Base-by-base conservation (phyloP, 2,329 filamentous ascomycete genomes). In the Nigrospora oryzae region DNA sequence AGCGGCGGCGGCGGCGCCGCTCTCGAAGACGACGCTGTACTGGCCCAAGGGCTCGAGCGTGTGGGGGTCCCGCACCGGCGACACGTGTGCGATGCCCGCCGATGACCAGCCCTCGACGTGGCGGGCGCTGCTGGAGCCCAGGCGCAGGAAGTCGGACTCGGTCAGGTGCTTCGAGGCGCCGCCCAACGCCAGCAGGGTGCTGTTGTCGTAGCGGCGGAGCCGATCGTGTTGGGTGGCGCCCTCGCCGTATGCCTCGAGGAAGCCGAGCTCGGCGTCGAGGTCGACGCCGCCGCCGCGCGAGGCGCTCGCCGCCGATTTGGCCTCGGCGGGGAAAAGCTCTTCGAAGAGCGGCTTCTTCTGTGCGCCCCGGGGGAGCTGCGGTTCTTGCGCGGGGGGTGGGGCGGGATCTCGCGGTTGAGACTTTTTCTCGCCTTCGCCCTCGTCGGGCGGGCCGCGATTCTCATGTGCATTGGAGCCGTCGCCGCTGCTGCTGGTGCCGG, bases 11-110 rank as follows among this genome's bases (percentile, higher is more conserved):
- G 80, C 75, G n/a, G 69, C 64, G 15, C 66, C 57, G 17, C 69
- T 74, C 49, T 75, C 69, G 68, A 90, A 91, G 44, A 86, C 69
- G 45, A 91, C 66, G 62, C 77, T 82, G 65, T 89, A 90, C 54
- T 73, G 73, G 47, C 79, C 81, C 1, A 76, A 62, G 4, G 80
- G 76, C 46, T 79, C 76, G 41, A 87, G 71, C 11, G 82, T 86
- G 45, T 69, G 60, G 4, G 75, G 71, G 56, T 86, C 72, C 49
- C 83, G 81, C 38, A 73, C 76, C 49, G 84, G 84, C 19, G 86
- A 73, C 35, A 84, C 75, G 62, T 79, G 77, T 35, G 70, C 64
- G 46, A 88, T 79, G 28, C 79, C 78, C 45, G 70, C 77, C 45
- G 70, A 72, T 11, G 75, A 70, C 85, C 86, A 89, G 36, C 74